Evolutionary conservation across 345 rosid genomes (phyloP).

Genomic region (Eucalyptus microcorys): DNA sequence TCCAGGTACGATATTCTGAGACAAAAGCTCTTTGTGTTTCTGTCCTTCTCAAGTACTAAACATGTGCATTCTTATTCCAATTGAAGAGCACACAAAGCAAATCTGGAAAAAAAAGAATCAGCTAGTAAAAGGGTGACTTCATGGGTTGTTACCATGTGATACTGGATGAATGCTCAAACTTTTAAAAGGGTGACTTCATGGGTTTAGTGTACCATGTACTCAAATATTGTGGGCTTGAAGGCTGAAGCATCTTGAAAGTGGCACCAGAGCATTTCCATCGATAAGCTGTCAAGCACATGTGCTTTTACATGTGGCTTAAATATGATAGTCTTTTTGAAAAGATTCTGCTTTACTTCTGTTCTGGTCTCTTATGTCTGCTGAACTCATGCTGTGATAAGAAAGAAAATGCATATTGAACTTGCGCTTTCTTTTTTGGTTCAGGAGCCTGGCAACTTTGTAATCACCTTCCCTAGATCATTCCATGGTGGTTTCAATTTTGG

Average conservation of each 20-base stretch:
- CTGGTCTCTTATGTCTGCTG: background rate
- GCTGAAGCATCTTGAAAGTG: background rate
- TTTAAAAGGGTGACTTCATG: background rate
- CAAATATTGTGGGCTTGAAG: background rate
- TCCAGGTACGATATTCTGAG: slow-evolving; percentile 57
- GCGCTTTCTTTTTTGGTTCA: slow-evolving; percentile 15
- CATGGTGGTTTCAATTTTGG: slow-evolving; percentile 97
- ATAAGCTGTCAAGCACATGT: background rate
- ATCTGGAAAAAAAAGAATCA: background rate
- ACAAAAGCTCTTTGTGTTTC: background rate
- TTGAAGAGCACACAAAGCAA: background rate
- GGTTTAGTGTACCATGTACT: background rate
- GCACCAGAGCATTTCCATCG: background rate
- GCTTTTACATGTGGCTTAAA: background rate
- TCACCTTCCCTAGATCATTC: slow-evolving; percentile 92
- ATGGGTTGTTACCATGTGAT: background rate
- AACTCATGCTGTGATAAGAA: background rate
- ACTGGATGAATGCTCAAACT: background rate
- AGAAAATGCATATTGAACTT: background rate
- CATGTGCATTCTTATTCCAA: background rate
- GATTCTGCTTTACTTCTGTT: background rate
- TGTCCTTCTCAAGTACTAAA: background rate
- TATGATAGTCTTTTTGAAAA: background rate
- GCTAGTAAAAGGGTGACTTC: background rate
- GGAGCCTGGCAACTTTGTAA: slow-evolving; percentile 97